Conservation (phyloP, 441 rosid species). For the Cnidoscolus chayamansa region DNA sequence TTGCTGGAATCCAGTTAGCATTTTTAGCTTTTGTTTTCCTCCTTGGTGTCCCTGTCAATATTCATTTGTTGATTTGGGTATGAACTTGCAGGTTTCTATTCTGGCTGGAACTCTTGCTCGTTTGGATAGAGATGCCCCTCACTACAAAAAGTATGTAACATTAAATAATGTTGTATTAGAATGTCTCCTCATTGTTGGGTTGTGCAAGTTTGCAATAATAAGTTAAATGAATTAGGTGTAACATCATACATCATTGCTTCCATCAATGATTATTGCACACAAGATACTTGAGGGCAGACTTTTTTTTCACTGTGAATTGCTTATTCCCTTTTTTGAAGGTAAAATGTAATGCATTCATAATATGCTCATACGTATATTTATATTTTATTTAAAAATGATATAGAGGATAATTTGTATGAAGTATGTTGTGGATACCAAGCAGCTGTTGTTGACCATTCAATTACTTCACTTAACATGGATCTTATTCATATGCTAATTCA, state of each 20-base stretch:
- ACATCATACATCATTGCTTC: not conserved
- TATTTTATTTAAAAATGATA: not conserved
- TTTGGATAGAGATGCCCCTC: constrained; percentile 97
- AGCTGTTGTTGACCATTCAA: not conserved
- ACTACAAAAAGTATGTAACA: constrained; percentile 64
- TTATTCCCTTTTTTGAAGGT: not conserved
- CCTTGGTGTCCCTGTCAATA: not conserved
- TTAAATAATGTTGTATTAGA: not conserved
- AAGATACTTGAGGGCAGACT: not conserved
- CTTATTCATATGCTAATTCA: not conserved
- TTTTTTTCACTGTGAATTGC: not conserved
- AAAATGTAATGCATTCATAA: not conserved
- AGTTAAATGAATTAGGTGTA: not conserved
- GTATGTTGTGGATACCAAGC: not conserved
- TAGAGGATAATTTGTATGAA: not conserved
- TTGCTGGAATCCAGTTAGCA: not conserved
- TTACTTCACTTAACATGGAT: not conserved
- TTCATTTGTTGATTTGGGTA: not conserved
- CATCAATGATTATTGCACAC: not conserved
- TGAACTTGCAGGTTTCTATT: constrained; percentile 70
- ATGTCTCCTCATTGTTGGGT: too few relatives aligned
- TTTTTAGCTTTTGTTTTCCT: not conserved
- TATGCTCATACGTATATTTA: not conserved
- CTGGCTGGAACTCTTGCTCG: constrained; percentile 97
- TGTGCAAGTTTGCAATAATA: not conserved